Base-by-base conservation (phyloP, 768 basidiomycete genomes). In the Boletus insuetus region DNA sequence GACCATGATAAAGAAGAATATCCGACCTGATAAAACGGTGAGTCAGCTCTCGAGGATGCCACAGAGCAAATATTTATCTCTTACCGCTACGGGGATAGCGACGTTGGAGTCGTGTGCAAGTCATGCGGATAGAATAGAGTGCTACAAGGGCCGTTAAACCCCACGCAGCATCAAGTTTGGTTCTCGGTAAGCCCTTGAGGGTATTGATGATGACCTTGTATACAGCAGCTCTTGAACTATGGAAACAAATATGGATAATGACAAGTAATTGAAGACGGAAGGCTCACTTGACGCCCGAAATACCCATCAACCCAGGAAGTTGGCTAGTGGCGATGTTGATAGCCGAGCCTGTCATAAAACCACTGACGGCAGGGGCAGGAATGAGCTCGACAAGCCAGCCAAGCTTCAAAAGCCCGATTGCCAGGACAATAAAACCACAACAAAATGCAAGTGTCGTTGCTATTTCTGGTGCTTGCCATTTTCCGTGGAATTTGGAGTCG, bases 371-470 rank as follows among this genome's bases (percentile, higher is more conserved):
- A 3, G 89, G 89, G 8, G 83, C 79, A 19, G 91, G 89, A 58
- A 95, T 98, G 69, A 98, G 94, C 67, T 98, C 95, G 48, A 98
- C 87, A 31, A 98, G 74, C 92, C 94, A 96, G 0, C 97, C 97
- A 7, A 98, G 63, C 11, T 96, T 82, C 12, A 98, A 77, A 20
- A 98, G 73, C 46, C 97, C 97, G 39, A 99, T 85, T 20, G 80
- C 90, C 35, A 98, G 83, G 26, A 93, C 88, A 72, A 96, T 94
- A 72, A 94, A 92, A 17, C 96, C 96, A 63, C 83, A 87, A 32
- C 97, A 79, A 66, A 98, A 86, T 0, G 96, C 88, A 20, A 98
- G 68, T 1, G 83, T 83, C 13, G 86, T 91, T 4, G 91, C 97
- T 55, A 99, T 98, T 53, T 84, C 77, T 2, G 89, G 86, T 1